Evolutionary conservation across 768 basidiomycete genomes (phyloP).

Genomic region (Leucosporidium creatinivorum): DNA sequence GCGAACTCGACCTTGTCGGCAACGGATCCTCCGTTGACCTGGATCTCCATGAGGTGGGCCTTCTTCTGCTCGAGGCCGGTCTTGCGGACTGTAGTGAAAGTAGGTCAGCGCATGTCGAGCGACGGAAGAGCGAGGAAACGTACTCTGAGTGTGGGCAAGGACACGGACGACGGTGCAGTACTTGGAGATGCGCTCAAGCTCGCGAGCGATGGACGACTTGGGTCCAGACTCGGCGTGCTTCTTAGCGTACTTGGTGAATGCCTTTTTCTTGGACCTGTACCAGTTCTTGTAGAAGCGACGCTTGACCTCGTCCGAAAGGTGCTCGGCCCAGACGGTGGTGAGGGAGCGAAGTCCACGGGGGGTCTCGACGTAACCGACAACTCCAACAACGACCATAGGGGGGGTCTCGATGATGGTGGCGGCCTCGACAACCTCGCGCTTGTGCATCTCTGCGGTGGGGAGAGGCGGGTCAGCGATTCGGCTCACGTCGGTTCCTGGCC

Average conservation of each 20-base stretch:
- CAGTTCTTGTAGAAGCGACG: conserved; percentile 78
- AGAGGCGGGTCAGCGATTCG: neutral
- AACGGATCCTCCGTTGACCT: conserved; percentile 88
- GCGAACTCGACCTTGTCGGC: conserved; percentile 97
- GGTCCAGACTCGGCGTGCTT: conserved; percentile 85
- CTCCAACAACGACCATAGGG: conserved; percentile 91
- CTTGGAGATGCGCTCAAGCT: conserved; percentile 98
- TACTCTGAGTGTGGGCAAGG: conserved; percentile 93
- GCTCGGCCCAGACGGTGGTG: conserved; percentile 94
- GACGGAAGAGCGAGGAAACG: too few species aligned
- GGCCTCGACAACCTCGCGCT: conserved; percentile 97
- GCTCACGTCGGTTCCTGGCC: too few species aligned
- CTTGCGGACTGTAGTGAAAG: conserved; percentile 52
- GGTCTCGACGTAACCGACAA: conserved; percentile 99
- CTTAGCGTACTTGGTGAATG: conserved; percentile 99
- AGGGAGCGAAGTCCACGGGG: conserved; percentile 97
- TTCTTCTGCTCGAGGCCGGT: conserved; percentile 98
- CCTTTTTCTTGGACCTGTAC: conserved; percentile 99
- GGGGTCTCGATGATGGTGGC: conserved; percentile 94
- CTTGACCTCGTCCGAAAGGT: conserved; percentile 95
- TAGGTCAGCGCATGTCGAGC: too few species aligned
- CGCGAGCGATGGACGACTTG: conserved; percentile 83
- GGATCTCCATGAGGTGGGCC: conserved; percentile 99
- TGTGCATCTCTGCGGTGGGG: conserved; percentile 83
- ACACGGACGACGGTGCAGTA: conserved; percentile 99